Evolutionary conservation across 805 yeast species (phyloP), one percentile per base, ranked within the genome.

Genomic region (Yamadazyma akitaensis): DNA sequence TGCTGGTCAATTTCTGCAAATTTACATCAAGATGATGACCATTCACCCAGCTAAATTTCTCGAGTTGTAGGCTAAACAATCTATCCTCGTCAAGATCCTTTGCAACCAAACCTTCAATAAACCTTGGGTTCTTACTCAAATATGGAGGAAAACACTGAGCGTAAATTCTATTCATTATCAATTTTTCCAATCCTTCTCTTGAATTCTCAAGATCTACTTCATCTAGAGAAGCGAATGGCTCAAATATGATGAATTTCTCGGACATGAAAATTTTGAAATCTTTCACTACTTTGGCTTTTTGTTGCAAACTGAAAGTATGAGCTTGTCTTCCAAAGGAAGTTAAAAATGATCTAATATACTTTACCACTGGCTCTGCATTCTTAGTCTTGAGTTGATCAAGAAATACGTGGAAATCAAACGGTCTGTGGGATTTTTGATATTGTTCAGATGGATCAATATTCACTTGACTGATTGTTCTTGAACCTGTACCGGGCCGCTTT

Each of bases 141-240:
- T 73, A 79, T 0, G 98, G 97, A 0, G 97, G 82, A 59, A 86
- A 95, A 26, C 92, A 85, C 45, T 78, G 80, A 1, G 73, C 72
- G 62, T 89, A 91, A 2, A 95, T 65, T 52, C 96, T 75, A 46
- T 92, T 91, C 96, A 91, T 88, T 9, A 95, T 75, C 37, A 94
- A 73, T 63, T 94, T 94, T 64, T 94, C 99, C 56, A 94, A 74
- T 0, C 99, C 99, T 56, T 90, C 97, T 53, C 83, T 70, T 2
- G 96, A 84, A 59, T 91, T 89, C 33, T 75, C 81, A 42, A 87
- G 67, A 17, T 72, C 72, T 2, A 73, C 77, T 14, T 80, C 81
- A 37, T 65, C 70, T 70, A 88, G 75, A 2, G 79, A 68, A 18
- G 80, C 75, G 62, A 94, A 92, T 1, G 97, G 97, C 51, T 85